Conservation (phyloP, 2,329 filamentous ascomycete species). For the Alternaria ethzedia region DNA sequence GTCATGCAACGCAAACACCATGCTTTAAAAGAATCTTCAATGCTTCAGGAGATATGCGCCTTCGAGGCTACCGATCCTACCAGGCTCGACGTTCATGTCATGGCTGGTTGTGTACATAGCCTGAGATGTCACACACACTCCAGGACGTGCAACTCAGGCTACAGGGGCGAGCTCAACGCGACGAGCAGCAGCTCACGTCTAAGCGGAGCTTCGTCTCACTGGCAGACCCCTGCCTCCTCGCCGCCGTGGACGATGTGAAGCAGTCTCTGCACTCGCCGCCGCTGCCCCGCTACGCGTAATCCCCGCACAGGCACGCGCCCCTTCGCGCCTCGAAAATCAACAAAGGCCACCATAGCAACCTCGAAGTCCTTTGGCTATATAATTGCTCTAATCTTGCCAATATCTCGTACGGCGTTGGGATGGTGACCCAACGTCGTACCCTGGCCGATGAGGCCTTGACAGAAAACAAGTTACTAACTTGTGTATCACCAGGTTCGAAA, state of each 20-base stretch:
- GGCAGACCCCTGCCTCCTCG: background rate
- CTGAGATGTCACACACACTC: background rate
- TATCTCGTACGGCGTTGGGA: background rate
- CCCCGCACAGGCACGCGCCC: background rate
- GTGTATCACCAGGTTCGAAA: background rate
- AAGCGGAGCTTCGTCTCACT: background rate
- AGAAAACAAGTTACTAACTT: background rate
- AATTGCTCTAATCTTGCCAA: background rate
- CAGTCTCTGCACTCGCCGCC: background rate
- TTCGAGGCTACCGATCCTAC: background rate
- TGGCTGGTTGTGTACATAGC: background rate
- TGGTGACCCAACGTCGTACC: background rate
- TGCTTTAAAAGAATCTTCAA: background rate
- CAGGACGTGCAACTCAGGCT: background rate
- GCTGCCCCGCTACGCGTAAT: background rate
- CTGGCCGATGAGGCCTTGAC: background rate
- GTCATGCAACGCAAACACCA: background rate
- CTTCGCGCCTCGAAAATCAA: background rate
- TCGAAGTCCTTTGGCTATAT: background rate
- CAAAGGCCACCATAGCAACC: background rate
- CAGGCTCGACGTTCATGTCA: background rate
- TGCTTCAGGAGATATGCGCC: background rate
- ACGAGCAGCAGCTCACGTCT: background rate
- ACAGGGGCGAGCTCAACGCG: background rate
- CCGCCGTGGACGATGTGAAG: background rate